Evolutionary conservation across 2,329 filamentous ascomycete genomes (phyloP).

Genomic region (Aphanocladium album): DNA sequence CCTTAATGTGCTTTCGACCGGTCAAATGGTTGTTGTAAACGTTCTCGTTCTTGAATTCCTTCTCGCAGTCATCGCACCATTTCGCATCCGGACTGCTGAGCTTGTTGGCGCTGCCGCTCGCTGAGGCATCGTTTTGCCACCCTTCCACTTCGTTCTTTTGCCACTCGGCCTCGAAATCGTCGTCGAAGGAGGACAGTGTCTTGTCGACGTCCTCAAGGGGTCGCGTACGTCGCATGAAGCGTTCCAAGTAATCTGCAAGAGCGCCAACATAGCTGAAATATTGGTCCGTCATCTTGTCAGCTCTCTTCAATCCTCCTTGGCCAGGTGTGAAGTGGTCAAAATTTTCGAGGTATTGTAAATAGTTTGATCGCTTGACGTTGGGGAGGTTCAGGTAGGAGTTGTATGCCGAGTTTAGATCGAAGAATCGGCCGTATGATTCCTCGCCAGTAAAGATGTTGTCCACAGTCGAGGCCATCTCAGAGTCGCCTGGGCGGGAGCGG

Average conservation of each 20-base stretch:
- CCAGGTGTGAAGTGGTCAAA: slow-evolving; percentile 84
- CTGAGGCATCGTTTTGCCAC: slow-evolving; percentile 60
- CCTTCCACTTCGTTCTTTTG: slow-evolving; percentile 70
- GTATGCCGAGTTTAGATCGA: slow-evolving; percentile 80
- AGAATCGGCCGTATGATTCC: slow-evolving; percentile 86
- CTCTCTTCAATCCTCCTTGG: slow-evolving; percentile 66
- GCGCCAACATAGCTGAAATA: slow-evolving; percentile 88
- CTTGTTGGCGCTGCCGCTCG: slow-evolving; percentile 24
- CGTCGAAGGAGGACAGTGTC: slow-evolving; percentile 68
- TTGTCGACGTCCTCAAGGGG: slow-evolving; percentile 83
- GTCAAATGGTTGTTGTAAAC: slow-evolving; percentile 85
- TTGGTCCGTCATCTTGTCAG: slow-evolving; percentile 83
- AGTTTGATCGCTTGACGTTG: slow-evolving; percentile 76
- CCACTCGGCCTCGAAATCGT: slow-evolving; percentile 83
- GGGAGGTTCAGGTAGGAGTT: slow-evolving; percentile 88
- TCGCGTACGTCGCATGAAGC: slow-evolving; percentile 76
- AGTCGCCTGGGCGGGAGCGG: slow-evolving; percentile 60
- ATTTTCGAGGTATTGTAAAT: slow-evolving; percentile 85
- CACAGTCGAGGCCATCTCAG: slow-evolving; percentile 64
- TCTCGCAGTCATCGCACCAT: slow-evolving; percentile 90
- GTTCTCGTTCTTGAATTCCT: slow-evolving; percentile 92
- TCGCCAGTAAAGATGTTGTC: slow-evolving; percentile 95
- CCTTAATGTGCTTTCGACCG: slow-evolving; percentile 90
- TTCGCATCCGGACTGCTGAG: slow-evolving; percentile 55
- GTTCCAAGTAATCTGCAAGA: slow-evolving; percentile 77